A percentile compares a stretch with the other conserved stretches of the same genome.
Evolutionary conservation across 192 early-diverging fungal species (phyloP).

Genomic region (Rhizophagus clarus): DNA sequence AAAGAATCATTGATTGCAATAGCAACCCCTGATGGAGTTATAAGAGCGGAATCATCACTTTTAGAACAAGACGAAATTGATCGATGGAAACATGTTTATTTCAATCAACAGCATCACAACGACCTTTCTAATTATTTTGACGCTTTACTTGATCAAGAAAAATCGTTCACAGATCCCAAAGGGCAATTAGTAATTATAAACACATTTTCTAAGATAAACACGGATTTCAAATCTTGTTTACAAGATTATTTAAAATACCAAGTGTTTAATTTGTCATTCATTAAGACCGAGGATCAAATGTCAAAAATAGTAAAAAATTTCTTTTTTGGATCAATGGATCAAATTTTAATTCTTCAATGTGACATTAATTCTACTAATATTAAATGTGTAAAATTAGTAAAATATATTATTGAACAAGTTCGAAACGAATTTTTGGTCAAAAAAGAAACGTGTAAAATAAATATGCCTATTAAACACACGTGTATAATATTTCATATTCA

Average conservation of each 20-base stretch:
- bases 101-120: background rate
- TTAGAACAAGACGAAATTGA: background rate
- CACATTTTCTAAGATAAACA: constrained; percentile 20
- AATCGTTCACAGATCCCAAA: background rate
- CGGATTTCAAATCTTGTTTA: constrained; percentile 3
- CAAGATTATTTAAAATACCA: background rate
- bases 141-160: background rate
- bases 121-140: background rate
- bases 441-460: no score
- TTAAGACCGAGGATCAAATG: constrained; percentile 8
- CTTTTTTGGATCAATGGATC: background rate
- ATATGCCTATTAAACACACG: background rate
- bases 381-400: constrained; percentile 16
- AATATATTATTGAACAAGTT: constrained; percentile 20
- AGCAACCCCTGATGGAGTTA: constrained; percentile 29
- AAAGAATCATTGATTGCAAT: constrained; percentile 27
- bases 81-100: constrained; percentile 26
- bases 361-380: background rate
- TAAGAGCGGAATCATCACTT: background rate
- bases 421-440: background rate
- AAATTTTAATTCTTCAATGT: constrained; percentile 16
- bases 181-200: constrained; percentile 6
- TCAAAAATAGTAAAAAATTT: background rate
- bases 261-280: background rate
- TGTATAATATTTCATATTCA: constrained; percentile 5